Evolutionary conservation across 768 basidiomycete species (phyloP).

Genomic region (Agrocybe praecox): DNA sequence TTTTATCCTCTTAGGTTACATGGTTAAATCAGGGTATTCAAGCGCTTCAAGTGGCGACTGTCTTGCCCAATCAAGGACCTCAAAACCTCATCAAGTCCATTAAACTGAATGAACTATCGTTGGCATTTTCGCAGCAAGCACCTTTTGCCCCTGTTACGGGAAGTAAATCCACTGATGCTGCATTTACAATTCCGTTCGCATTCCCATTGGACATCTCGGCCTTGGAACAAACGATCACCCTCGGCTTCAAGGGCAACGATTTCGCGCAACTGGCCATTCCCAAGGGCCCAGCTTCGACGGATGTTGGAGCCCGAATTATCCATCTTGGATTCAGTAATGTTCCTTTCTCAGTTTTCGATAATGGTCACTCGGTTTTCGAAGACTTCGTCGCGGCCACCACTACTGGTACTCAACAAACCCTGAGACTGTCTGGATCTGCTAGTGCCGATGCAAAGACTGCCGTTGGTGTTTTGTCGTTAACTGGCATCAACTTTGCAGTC

Average conservation of each 20-base stretch:
- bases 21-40: constrained; percentile 79
- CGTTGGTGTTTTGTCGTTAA: constrained; percentile 61
- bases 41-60: constrained; percentile 55
- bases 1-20: constrained; percentile 45
- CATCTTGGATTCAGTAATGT: constrained; percentile 59
- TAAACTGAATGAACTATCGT: constrained; percentile 54
- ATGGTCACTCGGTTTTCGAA: constrained; percentile 54
- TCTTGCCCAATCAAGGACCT: constrained; percentile 64
- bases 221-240: constrained; percentile 59
- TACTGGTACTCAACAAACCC: constrained; percentile 40
- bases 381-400: constrained; percentile 66
- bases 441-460: constrained; percentile 65
- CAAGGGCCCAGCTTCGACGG: constrained; percentile 55
- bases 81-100: constrained; percentile 69
- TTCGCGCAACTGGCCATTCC: constrained; percentile 68
- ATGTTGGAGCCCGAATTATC: constrained; percentile 64
- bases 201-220: constrained; percentile 72
- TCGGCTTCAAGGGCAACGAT: constrained; percentile 50
- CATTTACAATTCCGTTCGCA: constrained; percentile 68
- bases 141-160: constrained; percentile 61
- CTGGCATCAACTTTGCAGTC: constrained; percentile 60
- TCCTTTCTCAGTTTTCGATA: constrained; percentile 57
- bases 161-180: constrained; percentile 60
- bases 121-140: constrained; percentile 59
- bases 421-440: constrained; percentile 56